Percentiles rank a stretch among this genome's conserved stretches.
Conservation (phyloP, 345 rosid species). For the Brassica nigra region DNA sequence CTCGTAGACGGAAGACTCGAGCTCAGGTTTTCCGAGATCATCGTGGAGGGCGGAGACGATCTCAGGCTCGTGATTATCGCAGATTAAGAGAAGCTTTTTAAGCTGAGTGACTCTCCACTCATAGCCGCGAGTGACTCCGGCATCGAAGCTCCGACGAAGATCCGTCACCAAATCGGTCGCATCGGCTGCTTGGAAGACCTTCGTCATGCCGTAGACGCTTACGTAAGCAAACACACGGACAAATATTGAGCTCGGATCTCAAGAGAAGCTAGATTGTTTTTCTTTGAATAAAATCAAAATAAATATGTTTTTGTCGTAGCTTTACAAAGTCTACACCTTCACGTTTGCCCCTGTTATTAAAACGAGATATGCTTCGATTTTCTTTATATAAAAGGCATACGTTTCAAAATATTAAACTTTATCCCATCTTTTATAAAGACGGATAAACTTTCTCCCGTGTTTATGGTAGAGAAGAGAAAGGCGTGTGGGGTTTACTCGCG, state of each 20-base stretch:
- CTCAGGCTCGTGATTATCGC: constrained; percentile 62
- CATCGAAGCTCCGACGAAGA: constrained; percentile 50
- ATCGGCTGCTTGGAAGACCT: constrained; percentile 52
- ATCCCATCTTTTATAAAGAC: too few relatives aligned
- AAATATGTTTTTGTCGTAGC: too few relatives aligned
- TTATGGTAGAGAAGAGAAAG: constrained; percentile 11
- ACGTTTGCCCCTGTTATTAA: not conserved
- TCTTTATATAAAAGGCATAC: not conserved
- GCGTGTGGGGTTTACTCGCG: constrained; percentile 39
- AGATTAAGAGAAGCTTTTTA: constrained; percentile 52
- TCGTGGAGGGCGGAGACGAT: constrained; percentile 68
- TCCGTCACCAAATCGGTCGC: constrained; percentile 54
- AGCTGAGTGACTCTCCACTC: constrained; percentile 79
- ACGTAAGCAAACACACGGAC: constrained; percentile 23
- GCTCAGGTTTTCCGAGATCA: constrained; percentile 83
- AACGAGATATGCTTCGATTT: not conserved
- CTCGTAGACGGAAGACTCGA: constrained; percentile 75
- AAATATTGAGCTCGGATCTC: constrained; percentile 7
- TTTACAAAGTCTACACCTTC: too few relatives aligned
- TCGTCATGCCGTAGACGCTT: constrained; percentile 38
- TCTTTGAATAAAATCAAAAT: too few relatives aligned
- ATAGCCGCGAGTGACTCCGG: constrained; percentile 71
- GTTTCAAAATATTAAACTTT: not conserved
- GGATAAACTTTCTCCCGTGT: too few relatives aligned
- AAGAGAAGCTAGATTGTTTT: not conserved